Evolutionary conservation across 768 basidiomycete genomes (phyloP).

Genomic region (Tubosaeta sp.): DNA sequence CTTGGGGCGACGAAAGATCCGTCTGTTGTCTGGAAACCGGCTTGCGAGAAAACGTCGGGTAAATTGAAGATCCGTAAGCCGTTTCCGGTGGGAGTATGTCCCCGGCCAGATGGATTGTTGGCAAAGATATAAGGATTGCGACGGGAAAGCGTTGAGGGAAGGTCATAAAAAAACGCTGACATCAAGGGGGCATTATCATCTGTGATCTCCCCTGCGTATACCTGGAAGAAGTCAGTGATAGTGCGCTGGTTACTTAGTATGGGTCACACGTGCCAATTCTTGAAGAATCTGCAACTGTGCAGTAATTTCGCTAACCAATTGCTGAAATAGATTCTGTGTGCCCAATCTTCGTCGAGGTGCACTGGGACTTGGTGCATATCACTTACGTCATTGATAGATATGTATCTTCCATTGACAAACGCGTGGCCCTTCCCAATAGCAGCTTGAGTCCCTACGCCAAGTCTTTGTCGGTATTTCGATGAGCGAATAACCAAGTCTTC

Average conservation of each 20-base stretch:
- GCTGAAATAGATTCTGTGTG: conserved; percentile 24
- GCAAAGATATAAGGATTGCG: conserved; percentile 79
- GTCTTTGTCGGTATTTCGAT: conserved; percentile 50
- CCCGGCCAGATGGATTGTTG: conserved; percentile 32
- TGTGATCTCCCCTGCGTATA: conserved; percentile 54
- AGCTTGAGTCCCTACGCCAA: conserved; percentile 43
- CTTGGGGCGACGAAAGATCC: conserved; percentile 62
- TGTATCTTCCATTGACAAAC: conserved; percentile 88
- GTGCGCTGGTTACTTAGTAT: background rate
- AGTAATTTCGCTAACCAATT: conserved; percentile 41
- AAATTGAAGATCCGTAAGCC: conserved; percentile 23
- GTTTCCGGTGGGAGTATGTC: conserved; percentile 5
- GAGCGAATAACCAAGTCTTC: conserved; percentile 41
- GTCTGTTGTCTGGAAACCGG: conserved; percentile 39
- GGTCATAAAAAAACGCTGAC: conserved; percentile 83
- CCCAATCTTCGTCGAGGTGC: background rate
- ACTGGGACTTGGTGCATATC: too few species aligned
- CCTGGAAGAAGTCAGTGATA: conserved; percentile 22
- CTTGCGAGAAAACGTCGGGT: conserved; percentile 26
- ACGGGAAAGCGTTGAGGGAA: conserved; percentile 63
- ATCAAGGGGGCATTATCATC: conserved; percentile 51
- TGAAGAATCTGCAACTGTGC: conserved; percentile 66
- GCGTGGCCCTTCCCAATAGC: conserved; percentile 53
- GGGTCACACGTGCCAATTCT: conserved; percentile 50
- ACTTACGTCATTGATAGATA: conserved; percentile 63